Conservation (phyloP, 495 filamentous ascomycete genomes). For the Bombardia bombarda region DNA sequence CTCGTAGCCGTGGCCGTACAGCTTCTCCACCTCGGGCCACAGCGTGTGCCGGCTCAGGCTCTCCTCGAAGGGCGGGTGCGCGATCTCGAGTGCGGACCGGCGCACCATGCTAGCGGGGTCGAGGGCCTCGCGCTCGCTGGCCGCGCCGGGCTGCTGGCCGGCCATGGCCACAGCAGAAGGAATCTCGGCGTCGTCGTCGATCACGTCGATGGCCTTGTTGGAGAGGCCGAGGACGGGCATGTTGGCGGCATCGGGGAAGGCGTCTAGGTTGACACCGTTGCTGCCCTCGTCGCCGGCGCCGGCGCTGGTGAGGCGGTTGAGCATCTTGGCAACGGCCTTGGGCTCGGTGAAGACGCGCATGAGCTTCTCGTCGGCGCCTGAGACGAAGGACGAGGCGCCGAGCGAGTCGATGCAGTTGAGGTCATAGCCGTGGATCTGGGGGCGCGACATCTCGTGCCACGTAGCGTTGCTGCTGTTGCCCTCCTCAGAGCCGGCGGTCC, state of each 20-base stretch:
- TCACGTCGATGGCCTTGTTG: slow-evolving; percentile 77
- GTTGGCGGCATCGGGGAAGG: slow-evolving; percentile 77
- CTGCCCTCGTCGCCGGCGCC: slow-evolving; percentile 20
- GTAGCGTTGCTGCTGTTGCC: slow-evolving; percentile 24
- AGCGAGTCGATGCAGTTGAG: slow-evolving; percentile 86
- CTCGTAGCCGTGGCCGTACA: slow-evolving; percentile 98
- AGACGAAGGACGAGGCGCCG: slow-evolving; percentile 66
- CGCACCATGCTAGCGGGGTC: slow-evolving; percentile 34
- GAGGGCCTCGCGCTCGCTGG: slow-evolving; percentile 29
- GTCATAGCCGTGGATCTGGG: slow-evolving; percentile 97
- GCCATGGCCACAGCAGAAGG: not conserved
- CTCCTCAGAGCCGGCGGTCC: slow-evolving; percentile 37
- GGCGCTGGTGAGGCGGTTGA: slow-evolving; percentile 61
- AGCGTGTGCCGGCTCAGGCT: slow-evolving; percentile 81
- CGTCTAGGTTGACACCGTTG: too few species aligned
- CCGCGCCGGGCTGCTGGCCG: slow-evolving; percentile 19
- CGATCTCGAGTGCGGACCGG: slow-evolving; percentile 39
- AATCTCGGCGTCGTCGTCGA: slow-evolving; percentile 41
- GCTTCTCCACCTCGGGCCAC: slow-evolving; percentile 93
- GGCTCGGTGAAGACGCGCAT: slow-evolving; percentile 92
- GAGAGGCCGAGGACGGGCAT: slow-evolving; percentile 93
- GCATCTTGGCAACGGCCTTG: slow-evolving; percentile 66
- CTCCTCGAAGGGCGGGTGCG: slow-evolving; percentile 81
- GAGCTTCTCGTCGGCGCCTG: slow-evolving; percentile 97
- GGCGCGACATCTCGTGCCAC: slow-evolving; percentile 94